Evolutionary conservation across 192 early-diverging fungal species (phyloP), one percentile per base, ranked within the genome.

Genomic region (Thoreauomyces humboldtii): DNA sequence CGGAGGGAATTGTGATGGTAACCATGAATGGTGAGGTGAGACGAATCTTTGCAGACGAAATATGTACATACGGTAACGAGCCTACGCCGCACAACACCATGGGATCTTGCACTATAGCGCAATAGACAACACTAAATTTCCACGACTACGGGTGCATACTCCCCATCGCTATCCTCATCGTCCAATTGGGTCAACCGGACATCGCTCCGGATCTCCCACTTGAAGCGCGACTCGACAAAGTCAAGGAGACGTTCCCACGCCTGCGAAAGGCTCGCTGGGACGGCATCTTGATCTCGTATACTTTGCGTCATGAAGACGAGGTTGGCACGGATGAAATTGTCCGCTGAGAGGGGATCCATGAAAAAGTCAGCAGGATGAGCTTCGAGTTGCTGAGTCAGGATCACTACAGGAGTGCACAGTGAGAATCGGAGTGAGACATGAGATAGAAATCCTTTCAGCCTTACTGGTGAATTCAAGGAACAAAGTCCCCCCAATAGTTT

Each of bases 331-430:
- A 89, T 24, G 76, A 90, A 92, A 63, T 86, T 81, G 59, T 82
- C 76, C 67, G 81, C 77, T 28, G 84, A 73, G 29, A 90, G 37
- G 51, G 84, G 78, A 59, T 91, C 82, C 33, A 78, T 43, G 70
- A 87, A 88, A 71, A 94, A 87, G 69, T 91, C 86, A 32, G 71
- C 55, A 25, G 88, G 84, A 63, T 83, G 91, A 58, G 86, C 88
- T 54, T 80, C 77, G 19, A 92, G 73, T 58, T 90, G 88, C 19
- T 52, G 25, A 17, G 32, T 52, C 7, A 52, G 50, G 27, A 52
- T 52, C 24, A 31, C 50, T 52, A 29, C 6, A 7, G 9, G 2
- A 31, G 5, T 22, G 19, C 1, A 27, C 9, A 51, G 19, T 11
- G 34, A 7, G 7, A 56, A 32, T 34, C 27, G 53, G 25, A 9